phyloP scores from a whole-genome alignment of 2,329 filamentous ascomycete genomes.

The Tricladium varicosporioides region DNA sequence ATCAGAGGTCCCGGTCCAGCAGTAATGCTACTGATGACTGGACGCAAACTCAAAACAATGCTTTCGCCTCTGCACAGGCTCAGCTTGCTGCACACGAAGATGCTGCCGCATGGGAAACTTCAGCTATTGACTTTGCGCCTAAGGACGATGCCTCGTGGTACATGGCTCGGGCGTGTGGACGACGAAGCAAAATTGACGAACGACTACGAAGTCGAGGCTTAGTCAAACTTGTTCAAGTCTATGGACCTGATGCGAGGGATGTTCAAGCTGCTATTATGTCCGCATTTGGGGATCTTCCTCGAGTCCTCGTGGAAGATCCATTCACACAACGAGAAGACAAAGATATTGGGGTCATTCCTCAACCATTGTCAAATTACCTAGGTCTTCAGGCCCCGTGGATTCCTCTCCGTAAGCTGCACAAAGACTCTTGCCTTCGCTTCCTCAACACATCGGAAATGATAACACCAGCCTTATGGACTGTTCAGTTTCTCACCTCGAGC shows the following conservation, averaged over 20 bases:
- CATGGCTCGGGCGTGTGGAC: conserved; percentile 64
- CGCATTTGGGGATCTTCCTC: conserved; percentile 58
- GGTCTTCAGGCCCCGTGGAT: conserved; percentile 69
- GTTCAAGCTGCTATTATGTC: conserved; percentile 61
- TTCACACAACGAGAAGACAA: conserved; percentile 20
- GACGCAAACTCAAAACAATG: conserved; percentile 38
- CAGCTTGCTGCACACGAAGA: conserved; percentile 25
- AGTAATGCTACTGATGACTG: conserved; percentile 46
- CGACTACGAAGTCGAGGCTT: conserved; percentile 74
- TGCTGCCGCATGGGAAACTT: conserved; percentile 28
- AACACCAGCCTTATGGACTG: conserved; percentile 69
- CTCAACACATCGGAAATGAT: conserved; percentile 70
- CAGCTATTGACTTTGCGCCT: conserved; percentile 17
- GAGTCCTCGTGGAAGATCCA: conserved; percentile 35
- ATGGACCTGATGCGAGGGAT: conserved; percentile 63
- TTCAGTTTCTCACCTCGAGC: conserved; percentile 65
- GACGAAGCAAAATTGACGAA: conserved; percentile 61
- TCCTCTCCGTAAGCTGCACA: conserved; percentile 74
- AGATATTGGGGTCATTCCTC: conserved; percentile 18
- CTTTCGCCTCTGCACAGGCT: conserved; percentile 28
- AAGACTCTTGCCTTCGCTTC: conserved; percentile 70
- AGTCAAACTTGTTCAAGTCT: conserved; percentile 61
- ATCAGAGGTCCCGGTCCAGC: conserved; percentile 32
- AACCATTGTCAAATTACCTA: conserved; percentile 24
- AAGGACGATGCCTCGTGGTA: conserved; percentile 38